Percentiles rank a stretch among this genome's conserved stretches.
phyloP scores from a whole-genome alignment of 176 grass and related monocot genomes.

The Tillandsia fasciculata region DNA sequence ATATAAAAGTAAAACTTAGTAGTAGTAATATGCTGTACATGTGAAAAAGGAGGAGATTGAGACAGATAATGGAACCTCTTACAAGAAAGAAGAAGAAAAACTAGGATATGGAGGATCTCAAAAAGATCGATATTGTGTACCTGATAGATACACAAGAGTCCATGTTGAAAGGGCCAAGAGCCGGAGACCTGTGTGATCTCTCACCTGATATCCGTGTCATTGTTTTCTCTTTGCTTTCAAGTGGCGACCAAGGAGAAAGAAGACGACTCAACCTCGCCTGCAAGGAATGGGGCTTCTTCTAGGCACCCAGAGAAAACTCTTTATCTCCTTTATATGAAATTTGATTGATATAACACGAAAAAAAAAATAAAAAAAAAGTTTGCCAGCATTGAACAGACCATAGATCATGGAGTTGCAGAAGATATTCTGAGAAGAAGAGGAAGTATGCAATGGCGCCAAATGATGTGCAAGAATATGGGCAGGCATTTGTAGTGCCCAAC shows the following conservation, averaged over 20 bases:
- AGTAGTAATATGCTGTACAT: too few species aligned
- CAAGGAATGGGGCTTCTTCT: conserved; percentile 51
- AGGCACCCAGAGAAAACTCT: conserved; percentile 7
- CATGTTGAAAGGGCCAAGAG: conserved; percentile 13
- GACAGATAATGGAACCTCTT: too few species aligned
- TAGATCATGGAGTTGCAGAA: conserved; percentile 36
- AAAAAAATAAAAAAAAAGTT: background rate
- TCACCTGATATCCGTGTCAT: conserved; percentile 17
- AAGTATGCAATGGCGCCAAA: conserved; percentile 16
- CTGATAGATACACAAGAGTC: conserved; percentile 26
- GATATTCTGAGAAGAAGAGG: conserved; percentile 12
- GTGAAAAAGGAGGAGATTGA: too few species aligned
- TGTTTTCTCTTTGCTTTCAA: conserved; percentile 29
- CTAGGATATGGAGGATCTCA: conserved; percentile 8
- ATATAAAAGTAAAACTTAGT: too few species aligned
- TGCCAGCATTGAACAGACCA: conserved; percentile 10
- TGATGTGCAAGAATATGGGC: conserved; percentile 41
- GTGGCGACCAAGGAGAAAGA: conserved; percentile 25
- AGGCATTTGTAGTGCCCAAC: conserved; percentile 36
- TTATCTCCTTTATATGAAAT: background rate
- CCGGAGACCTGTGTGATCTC: background rate
- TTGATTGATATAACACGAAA: background rate
- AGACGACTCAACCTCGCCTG: conserved; percentile 32
- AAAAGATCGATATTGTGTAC: conserved; percentile 5
- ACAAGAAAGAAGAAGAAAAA: too few species aligned